Base-by-base conservation (phyloP, 2,329 filamentous ascomycete genomes). In the Cercospora beticola region DNA sequence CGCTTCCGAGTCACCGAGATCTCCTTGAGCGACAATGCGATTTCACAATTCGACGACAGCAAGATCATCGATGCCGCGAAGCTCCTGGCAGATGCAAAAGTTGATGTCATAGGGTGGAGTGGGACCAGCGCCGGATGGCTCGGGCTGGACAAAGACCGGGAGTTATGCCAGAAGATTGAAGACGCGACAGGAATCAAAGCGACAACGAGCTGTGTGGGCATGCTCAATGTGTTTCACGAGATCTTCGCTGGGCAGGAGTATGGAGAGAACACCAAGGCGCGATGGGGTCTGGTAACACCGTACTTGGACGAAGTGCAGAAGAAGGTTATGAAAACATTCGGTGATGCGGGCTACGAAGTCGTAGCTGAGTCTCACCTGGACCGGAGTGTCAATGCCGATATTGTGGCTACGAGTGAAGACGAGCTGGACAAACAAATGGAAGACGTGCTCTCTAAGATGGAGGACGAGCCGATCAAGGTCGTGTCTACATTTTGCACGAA, bases 401-500 rank as follows among this genome's bases (percentile, higher is more conserved):
- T 83, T 73, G 81, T 76, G 30, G 71, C 74, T 2, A 74, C 83
- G 18, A 72, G 72, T 14, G 77, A 80, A 60, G 75, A 78, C 40
- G 73, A 69, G 28, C 72, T 77, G 43, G 74, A 75, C 64, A 61
- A 68, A 10, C 75, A 77, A 56, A 72, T 80, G 16, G 67, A 78
- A 49, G 77, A 75, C 43, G 72, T 75, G 16, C 70, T 76, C 4
- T 68, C 65, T 3, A 69, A 65, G 62, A 69, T 72, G 40, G 64
- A 52, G 8, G 72, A 74, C n/a, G 76, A 75, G n/a, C 46, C 60
- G 9, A 74, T 77, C 1, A 68, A 79, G 64, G 79, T 78, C 2
- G 72, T 83, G 1, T 78, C 78, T 7, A 81, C 80, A 1, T 82
- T 83, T 70, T 84, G 82, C 73, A 84, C 81, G 14, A 83, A 83